phyloP scores from a whole-genome alignment of 129 eudicot species.

The Chrysanthemum makinoi region DNA sequence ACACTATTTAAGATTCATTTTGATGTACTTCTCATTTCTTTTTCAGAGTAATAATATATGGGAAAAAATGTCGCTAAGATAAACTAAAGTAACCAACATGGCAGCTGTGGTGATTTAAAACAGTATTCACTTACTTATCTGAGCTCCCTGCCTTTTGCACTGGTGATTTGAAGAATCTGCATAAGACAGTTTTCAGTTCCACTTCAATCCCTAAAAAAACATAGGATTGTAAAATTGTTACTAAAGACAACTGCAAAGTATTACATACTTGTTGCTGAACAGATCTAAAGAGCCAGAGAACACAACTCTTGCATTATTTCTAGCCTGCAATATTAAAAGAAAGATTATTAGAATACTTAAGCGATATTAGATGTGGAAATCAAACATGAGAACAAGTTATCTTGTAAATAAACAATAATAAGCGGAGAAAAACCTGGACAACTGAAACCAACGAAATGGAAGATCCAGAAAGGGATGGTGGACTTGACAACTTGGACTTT shows the following conservation, averaged over 20 bases:
- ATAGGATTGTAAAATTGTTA: neutral
- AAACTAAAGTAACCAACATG: neutral
- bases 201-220: neutral
- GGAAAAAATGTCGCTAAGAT: too few species aligned
- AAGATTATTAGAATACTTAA: slow-evolving; percentile 1
- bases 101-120: neutral
- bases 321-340: slow-evolving; percentile 54
- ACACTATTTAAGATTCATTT: too few species aligned
- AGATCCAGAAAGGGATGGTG: slow-evolving; percentile 83
- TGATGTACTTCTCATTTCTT: too few species aligned
- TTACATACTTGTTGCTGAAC: slow-evolving; percentile 74
- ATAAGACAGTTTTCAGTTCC: slow-evolving; percentile 18
- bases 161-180: slow-evolving; percentile 75
- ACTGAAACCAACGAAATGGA: slow-evolving; percentile 82
- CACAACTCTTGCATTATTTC: slow-evolving; percentile 83
- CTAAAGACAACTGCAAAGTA: slow-evolving; percentile 14
- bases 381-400: neutral
- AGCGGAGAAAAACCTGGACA: slow-evolving; percentile 54
- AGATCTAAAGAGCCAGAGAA: slow-evolving; percentile 81
- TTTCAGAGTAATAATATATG: too few species aligned
- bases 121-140: slow-evolving; percentile 45
- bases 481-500: slow-evolving; percentile 60
- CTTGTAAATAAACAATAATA: too few species aligned
- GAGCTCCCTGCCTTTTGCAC: slow-evolving; percentile 88
- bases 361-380: neutral